Evolutionary conservation across 176 grass and related monocot genomes (phyloP).

Genomic region (Phragmites australis): DNA sequence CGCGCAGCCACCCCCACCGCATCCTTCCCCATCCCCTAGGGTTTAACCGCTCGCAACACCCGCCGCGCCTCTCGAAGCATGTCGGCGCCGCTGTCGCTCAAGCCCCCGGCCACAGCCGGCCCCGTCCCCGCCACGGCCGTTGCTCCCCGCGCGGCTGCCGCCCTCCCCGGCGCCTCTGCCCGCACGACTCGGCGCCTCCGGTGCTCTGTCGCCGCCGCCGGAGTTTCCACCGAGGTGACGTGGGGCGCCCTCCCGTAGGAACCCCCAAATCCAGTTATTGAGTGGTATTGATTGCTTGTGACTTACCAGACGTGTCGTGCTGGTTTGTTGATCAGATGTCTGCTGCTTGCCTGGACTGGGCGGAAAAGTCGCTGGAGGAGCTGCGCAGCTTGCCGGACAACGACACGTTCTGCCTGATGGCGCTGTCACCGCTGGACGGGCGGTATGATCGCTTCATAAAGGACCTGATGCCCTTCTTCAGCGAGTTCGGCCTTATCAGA

Average conservation of each 20-base stretch:
- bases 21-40: slow-evolving; percentile 27
- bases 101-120: neutral
- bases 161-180: neutral
- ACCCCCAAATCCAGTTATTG: neutral
- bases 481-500: slow-evolving; percentile 91
- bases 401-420: slow-evolving; percentile 61
- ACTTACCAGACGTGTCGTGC: neutral
- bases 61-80: slow-evolving; percentile 15
- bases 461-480: slow-evolving; percentile 80
- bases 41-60: slow-evolving; percentile 15
- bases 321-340: slow-evolving; percentile 36
- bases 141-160: neutral
- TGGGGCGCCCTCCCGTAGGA: neutral
- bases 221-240: slow-evolving; percentile 27
- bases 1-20: neutral
- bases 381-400: slow-evolving; percentile 18
- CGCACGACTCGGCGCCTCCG: slow-evolving; percentile 16
- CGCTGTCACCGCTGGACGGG: slow-evolving; percentile 85
- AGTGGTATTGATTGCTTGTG: neutral
- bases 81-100: slow-evolving; percentile 37
- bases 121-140: neutral
- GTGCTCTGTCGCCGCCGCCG: slow-evolving; percentile 6
- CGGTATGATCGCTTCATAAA: slow-evolving; percentile 55
- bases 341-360: slow-evolving; percentile 30
- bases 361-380: slow-evolving; percentile 39